Percentiles rank a stretch among this genome's conserved stretches.
Evolutionary conservation across 352 stramenopile genomes (phyloP).

Genomic region (Phytophthora boehmeriae): DNA sequence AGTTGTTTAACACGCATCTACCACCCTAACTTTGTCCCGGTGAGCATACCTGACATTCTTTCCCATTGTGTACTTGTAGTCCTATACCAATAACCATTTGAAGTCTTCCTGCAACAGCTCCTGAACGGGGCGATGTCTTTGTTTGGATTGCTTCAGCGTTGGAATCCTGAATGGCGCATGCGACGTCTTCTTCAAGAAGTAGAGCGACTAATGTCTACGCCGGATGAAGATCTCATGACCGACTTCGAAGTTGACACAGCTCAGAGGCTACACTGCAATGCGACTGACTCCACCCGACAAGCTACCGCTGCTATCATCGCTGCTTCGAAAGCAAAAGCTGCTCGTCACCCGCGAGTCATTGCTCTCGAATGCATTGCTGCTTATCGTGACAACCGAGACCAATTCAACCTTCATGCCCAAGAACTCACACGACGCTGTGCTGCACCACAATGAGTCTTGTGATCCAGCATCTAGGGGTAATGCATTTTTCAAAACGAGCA

Average conservation of each 20-base stretch:
- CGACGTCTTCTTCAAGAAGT: conserved; percentile 51
- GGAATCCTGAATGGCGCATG: conserved; percentile 65
- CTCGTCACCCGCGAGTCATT: conserved; percentile 57
- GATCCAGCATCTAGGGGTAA: not conserved
- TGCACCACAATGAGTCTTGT: not conserved
- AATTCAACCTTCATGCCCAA: conserved; percentile 40
- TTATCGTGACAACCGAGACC: conserved; percentile 40
- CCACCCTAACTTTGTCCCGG: conserved; percentile 74
- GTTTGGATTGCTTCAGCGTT: conserved; percentile 47
- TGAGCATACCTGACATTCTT: conserved; percentile 16
- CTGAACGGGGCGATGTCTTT: conserved; percentile 59
- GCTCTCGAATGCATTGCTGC: conserved; percentile 56
- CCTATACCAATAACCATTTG: not conserved
- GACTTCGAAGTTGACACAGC: conserved; percentile 51
- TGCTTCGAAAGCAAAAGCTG: conserved; percentile 23
- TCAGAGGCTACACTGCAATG: conserved; percentile 18
- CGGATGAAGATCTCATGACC: conserved; percentile 51
- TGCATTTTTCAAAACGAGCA: too few relatives aligned
- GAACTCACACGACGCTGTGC: conserved; percentile 42
- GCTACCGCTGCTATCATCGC: conserved; percentile 18
- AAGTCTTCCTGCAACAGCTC: conserved; percentile 28
- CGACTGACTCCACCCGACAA: conserved; percentile 14
- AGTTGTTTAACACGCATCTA: conserved; percentile 62
- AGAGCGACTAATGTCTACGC: conserved; percentile 38
- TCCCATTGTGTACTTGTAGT: not conserved